A percentile compares a stretch with the other conserved stretches of the same genome.
Conservation (phyloP, 495 filamentous ascomycete genomes). For the Podospora australis region DNA sequence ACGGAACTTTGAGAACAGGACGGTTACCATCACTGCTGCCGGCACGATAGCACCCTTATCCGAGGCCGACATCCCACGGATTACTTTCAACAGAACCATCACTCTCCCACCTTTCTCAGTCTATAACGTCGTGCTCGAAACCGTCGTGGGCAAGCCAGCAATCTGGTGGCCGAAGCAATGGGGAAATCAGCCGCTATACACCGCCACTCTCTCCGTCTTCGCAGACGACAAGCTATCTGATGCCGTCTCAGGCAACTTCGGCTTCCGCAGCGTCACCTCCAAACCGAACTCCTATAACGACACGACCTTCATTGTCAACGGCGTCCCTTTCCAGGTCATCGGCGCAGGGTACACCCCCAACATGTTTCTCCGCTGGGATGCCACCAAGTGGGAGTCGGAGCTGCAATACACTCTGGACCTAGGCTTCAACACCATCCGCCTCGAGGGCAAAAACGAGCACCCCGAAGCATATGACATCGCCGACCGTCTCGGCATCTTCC, state of each 20-base stretch:
- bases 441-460: slow-evolving; percentile 63
- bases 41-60: slow-evolving; percentile 31
- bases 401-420: slow-evolving; percentile 50
- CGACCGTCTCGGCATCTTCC: slow-evolving; percentile 54
- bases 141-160: slow-evolving; percentile 30
- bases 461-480: slow-evolving; percentile 52
- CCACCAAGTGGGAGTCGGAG: slow-evolving; percentile 35
- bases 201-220: slow-evolving; percentile 31
- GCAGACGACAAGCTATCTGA: slow-evolving; percentile 40
- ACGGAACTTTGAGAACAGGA: slow-evolving; percentile 40
- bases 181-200: slow-evolving; percentile 42
- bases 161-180: slow-evolving; percentile 48
- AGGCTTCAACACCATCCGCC: slow-evolving; percentile 55
- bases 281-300: slow-evolving; percentile 48
- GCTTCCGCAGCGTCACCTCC: slow-evolving; percentile 50
- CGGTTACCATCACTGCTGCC: slow-evolving; percentile 31
- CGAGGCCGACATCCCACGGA: slow-evolving; percentile 6
- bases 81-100: slow-evolving; percentile 26
- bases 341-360: slow-evolving; percentile 56
- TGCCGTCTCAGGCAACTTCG: slow-evolving; percentile 34
- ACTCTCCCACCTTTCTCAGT: slow-evolving; percentile 32
- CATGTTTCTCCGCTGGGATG: slow-evolving; percentile 54
- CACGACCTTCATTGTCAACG: slow-evolving; percentile 50
- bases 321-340: slow-evolving; percentile 50
- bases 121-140: slow-evolving; percentile 32